These are phyloP conservation scores for Nannochloropsis gaditana DNA, from an alignment of 108 stramenopile species.

Conservation along the genomic window DNA sequence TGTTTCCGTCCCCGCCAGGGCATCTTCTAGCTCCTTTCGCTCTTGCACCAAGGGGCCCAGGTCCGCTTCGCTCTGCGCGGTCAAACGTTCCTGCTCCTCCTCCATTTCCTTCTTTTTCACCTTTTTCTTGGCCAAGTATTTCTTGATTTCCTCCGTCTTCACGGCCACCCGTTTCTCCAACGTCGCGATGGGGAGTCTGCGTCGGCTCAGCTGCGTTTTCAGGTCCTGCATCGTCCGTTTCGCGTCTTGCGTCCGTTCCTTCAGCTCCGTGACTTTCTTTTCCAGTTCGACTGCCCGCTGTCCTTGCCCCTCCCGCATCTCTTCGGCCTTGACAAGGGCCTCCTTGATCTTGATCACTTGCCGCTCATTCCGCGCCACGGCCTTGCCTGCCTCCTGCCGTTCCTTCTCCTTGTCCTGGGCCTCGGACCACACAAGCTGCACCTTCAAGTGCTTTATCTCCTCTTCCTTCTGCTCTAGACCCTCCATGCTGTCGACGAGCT, in stretches of 20 bases:
- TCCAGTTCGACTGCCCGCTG: slow-evolving; percentile 29
- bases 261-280: background rate
- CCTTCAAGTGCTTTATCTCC: background rate
- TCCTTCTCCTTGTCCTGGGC: background rate
- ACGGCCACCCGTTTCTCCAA: background rate
- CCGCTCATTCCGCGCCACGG: background rate
- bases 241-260: background rate
- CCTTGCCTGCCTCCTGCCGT: background rate
- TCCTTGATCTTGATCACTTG: background rate
- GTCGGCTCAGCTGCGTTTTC: slow-evolving; percentile 13
- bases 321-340: background rate
- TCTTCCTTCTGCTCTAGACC: background rate
- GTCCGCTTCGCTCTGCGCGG: background rate
- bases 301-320: slow-evolving; percentile 26
- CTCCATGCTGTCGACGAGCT: background rate
- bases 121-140: background rate
- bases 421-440: background rate
- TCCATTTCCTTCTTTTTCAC: slow-evolving; percentile 26
- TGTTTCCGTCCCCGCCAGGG: background rate
- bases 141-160: slow-evolving; percentile 32
- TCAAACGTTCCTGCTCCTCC: slow-evolving; percentile 24
- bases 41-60: background rate
- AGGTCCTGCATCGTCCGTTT: slow-evolving; percentile 23
- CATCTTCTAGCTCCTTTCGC: background rate
- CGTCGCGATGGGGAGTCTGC: background rate